Conservation (phyloP, 2,329 filamentous ascomycete species). For the Colletotrichum siamense region DNA sequence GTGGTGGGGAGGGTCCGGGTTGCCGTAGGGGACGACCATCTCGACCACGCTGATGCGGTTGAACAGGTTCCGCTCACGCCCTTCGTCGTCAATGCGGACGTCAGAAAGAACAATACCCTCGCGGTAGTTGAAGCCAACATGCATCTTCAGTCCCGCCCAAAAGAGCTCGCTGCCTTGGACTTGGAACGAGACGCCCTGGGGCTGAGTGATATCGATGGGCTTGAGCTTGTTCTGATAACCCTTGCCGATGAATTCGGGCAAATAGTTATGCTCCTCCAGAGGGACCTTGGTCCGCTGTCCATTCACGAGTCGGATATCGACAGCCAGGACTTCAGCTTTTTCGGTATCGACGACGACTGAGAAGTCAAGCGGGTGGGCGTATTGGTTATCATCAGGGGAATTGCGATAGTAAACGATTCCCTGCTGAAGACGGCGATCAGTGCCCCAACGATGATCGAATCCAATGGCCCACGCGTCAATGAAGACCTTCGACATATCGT, state of each 20-base stretch:
- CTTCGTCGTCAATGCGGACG: conserved; percentile 41
- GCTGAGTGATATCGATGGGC: conserved; percentile 74
- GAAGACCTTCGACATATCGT: conserved; percentile 84
- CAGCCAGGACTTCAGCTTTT: conserved; percentile 49
- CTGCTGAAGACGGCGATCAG: conserved; percentile 74
- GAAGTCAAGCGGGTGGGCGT: conserved; percentile 45
- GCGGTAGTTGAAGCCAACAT: conserved; percentile 52
- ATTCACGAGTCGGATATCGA: conserved; percentile 39
- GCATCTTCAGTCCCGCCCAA: conserved; percentile 61
- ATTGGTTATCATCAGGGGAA: conserved; percentile 63
- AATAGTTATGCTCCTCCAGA: conserved; percentile 43
- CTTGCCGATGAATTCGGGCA: conserved; percentile 54
- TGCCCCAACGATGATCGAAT: conserved; percentile 80
- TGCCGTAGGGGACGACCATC: conserved; percentile 3
- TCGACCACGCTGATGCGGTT: conserved; percentile 9
- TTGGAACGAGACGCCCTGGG: conserved; percentile 70
- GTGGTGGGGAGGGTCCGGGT: background rate
- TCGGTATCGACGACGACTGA: conserved; percentile 51
- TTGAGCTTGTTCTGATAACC: conserved; percentile 62
- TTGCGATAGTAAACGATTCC: conserved; percentile 83
- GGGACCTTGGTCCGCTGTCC: conserved; percentile 40
- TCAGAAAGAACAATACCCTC: conserved; percentile 64
- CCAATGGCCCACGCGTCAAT: conserved; percentile 88
- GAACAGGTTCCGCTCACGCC: background rate
- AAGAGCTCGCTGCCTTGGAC: conserved; percentile 55